Evolutionary conservation across 1,139 yeast species (phyloP), one percentile per base, ranked within the genome.

Genomic region (Yamadazyma conglobata): DNA sequence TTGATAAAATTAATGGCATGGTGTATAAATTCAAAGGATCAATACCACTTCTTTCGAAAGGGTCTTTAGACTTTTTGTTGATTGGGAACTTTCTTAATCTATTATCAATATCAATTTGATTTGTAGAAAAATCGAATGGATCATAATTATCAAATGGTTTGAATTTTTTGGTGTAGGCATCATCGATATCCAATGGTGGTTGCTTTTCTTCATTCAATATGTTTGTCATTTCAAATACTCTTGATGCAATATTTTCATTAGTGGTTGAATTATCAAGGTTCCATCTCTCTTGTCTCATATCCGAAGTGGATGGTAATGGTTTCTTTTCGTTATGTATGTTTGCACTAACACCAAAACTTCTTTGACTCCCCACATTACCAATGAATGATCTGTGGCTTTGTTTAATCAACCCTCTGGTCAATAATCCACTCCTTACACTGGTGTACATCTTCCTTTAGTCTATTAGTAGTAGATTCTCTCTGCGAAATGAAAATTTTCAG

Each of bases 71-170:
- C 30, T 45, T 42, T 33, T 42, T 35, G 26, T 43, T 38, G 35
- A 33, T 28, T 32, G 35, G 40, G 34, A 42, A 39, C 24, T 39
- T 46, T 39, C 35, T 28, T 40, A 42, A 39, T 48, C 58, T 44
- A 34, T 50, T 43, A 40, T 65, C 64, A 58, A 70, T 60, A 46
- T 56, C 59, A 23, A 73, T 47, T 40, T 71, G 73, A 28, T 77
- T 74, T 48, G 73, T 56, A 25, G 85, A 76, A 42, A 82, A 81
- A 56, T 82, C 89, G 58, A 80, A 82, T 30, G 93, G 89, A 44
- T 80, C 86, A 48, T 82, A 81, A 2, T 71, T 65, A 2, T 67
- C 60, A 19, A 72, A 73, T 4, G 53, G 50, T 9, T 51, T 52
- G 46, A 77, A 73, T 28, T 52, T 56, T 39, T 60, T 67, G 21